Percentiles rank a stretch among this genome's conserved stretches.
phyloP scores from a whole-genome alignment of 75 land plant species.

The Isoetes taiwanensis region DNA sequence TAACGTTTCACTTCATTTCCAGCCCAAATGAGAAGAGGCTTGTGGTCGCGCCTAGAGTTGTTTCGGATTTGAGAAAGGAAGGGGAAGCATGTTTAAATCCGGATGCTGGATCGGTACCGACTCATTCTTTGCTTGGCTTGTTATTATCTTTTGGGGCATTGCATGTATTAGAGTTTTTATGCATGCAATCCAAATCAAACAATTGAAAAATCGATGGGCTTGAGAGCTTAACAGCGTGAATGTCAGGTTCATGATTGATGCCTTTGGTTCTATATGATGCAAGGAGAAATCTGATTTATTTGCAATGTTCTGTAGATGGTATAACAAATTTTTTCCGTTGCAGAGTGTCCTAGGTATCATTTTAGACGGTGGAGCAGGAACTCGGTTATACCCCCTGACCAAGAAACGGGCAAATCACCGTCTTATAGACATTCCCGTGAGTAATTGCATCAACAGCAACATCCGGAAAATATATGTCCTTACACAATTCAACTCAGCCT shows the following conservation, averaged over 20 bases:
- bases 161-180: too few species aligned
- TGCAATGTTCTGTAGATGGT: too few species aligned
- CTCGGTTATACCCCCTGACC: not conserved
- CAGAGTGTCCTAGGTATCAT: constrained; percentile 2
- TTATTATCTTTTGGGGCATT: too few species aligned
- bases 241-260: too few species aligned
- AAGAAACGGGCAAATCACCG: not conserved
- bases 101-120: constrained; percentile 26
- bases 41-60: constrained; percentile 18
- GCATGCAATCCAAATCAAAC: too few species aligned
- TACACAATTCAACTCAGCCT: not conserved
- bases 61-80: constrained; percentile 19
- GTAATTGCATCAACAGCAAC: constrained; percentile 8
- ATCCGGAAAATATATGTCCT: not conserved
- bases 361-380: not conserved
- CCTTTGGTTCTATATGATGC: too few species aligned
- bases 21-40: too few species aligned
- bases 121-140: too few species aligned
- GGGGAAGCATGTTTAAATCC: constrained; percentile 24
- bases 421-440: constrained; percentile 3
- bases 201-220: too few species aligned
- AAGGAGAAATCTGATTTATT: too few species aligned
- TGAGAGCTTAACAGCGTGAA: too few species aligned
- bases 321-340: not conserved
- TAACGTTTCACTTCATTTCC: too few species aligned